Evolutionary conservation across 345 rosid genomes (phyloP).

Genomic region (Corymbia maculata): DNA sequence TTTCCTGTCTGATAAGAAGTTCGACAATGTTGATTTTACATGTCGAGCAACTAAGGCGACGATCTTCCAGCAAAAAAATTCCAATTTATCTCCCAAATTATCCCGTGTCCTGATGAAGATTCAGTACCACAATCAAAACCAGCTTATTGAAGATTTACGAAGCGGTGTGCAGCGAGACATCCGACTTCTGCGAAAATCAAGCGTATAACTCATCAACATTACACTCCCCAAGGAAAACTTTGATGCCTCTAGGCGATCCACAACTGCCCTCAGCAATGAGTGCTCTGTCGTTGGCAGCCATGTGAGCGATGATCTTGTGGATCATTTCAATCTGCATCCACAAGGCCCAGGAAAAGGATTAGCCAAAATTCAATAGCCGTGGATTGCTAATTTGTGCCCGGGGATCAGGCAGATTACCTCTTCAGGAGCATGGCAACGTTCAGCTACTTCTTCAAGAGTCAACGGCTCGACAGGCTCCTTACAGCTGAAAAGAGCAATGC

Average conservation of each 20-base stretch:
- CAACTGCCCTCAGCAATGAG: constrained; percentile 88
- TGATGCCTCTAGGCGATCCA: constrained; percentile 85
- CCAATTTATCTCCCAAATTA: not conserved
- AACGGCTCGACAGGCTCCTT: constrained; percentile 87
- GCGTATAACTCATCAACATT: constrained; percentile 59
- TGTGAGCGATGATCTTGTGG: constrained; percentile 87
- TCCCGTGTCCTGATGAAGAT: not conserved
- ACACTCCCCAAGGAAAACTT: constrained; percentile 83
- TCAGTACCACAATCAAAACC: not conserved
- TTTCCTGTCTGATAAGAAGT: not conserved
- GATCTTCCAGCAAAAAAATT: not conserved
- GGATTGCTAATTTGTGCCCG: not conserved
- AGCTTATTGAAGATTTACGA: not conserved
- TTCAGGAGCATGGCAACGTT: constrained; percentile 82
- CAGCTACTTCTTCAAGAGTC: constrained; percentile 80
- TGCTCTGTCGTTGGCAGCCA: constrained; percentile 93
- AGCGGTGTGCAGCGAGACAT: not conserved
- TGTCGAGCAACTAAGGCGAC: not conserved
- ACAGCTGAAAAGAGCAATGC: constrained; percentile 37
- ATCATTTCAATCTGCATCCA: constrained; percentile 90
- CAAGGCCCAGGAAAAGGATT: not conserved
- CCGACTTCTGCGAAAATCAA: constrained; percentile 1
- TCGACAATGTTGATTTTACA: not conserved
- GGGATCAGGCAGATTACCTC: constrained; percentile 25
- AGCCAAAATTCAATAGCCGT: not conserved